Conservation (phyloP, 805 yeast species). For the Ogataea thermomethanolica region DNA sequence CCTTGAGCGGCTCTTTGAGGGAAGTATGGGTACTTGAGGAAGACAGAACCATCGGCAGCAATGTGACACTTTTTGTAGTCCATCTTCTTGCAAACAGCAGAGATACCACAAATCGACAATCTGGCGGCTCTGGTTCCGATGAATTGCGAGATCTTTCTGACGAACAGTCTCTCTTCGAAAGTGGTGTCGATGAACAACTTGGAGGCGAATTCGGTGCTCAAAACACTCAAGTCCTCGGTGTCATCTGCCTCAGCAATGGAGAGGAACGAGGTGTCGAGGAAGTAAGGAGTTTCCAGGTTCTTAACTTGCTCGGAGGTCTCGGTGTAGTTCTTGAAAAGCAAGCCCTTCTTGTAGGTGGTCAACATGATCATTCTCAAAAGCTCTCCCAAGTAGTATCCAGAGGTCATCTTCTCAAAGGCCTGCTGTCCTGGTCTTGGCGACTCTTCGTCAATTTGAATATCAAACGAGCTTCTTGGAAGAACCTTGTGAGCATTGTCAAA, state of each 20-base stretch:
- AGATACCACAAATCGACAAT: constrained; percentile 92
- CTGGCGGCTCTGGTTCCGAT: constrained; percentile 95
- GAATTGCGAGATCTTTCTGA: constrained; percentile 78
- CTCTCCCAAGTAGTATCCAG: constrained; percentile 96
- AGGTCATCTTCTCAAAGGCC: constrained; percentile 95
- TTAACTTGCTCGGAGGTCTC: constrained; percentile 52
- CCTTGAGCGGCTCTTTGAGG: constrained; percentile 91
- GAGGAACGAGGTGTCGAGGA: constrained; percentile 87
- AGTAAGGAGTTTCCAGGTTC: constrained; percentile 61
- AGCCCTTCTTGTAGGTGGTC: constrained; percentile 64
- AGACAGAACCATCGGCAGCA: constrained; percentile 98
- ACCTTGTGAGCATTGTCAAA: constrained; percentile 88
- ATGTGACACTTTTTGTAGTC: constrained; percentile 73
- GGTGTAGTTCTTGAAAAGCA: constrained; percentile 57
- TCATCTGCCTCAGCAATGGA: constrained; percentile 88
- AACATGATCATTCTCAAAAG: constrained; percentile 75
- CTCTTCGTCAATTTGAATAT: constrained; percentile 72
- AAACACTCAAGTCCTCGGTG: constrained; percentile 76
- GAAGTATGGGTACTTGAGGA: constrained; percentile 90
- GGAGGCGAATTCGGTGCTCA: constrained; percentile 59
- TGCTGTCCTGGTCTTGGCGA: constrained; percentile 99
- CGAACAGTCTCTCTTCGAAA: constrained; percentile 74
- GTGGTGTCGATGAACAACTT: constrained; percentile 66
- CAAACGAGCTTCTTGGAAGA: constrained; percentile 90
- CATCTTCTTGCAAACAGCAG: constrained; percentile 92